phyloP scores from a whole-genome alignment of 192 early-diverging fungal species.

The Haplosporangium gracile region DNA sequence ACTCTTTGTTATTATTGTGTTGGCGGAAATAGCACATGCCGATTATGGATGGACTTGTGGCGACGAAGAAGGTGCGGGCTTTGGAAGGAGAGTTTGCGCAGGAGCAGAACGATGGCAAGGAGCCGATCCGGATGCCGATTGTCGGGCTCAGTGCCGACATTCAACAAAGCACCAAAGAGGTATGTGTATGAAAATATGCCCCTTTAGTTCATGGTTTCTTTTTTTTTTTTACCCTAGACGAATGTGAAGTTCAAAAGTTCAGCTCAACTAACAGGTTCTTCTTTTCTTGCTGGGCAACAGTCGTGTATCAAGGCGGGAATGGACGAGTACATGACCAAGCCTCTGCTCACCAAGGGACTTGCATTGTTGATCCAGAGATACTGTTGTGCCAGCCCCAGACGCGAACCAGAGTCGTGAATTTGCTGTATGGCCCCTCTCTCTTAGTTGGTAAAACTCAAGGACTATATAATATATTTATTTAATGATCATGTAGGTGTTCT shows the following conservation, averaged over 20 bases:
- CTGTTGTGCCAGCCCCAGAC: slow-evolving; percentile 5
- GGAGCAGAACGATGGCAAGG: slow-evolving; percentile 6
- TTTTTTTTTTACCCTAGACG: not conserved
- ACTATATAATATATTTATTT: too few relatives aligned
- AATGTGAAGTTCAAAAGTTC: not conserved
- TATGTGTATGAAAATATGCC: not conserved
- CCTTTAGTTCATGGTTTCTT: not conserved
- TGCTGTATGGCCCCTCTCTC: not conserved
- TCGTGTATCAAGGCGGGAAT: slow-evolving; percentile 53
- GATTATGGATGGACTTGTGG: slow-evolving; percentile 54
- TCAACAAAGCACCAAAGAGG: slow-evolving; percentile 52
- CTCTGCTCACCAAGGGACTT: slow-evolving; percentile 45
- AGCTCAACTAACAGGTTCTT: not conserved
- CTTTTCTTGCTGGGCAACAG: not conserved
- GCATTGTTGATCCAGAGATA: slow-evolving; percentile 42
- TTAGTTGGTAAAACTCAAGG: too few relatives aligned
- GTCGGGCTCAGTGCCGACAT: slow-evolving; percentile 53
- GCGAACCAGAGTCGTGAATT: not conserved
- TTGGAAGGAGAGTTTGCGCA: slow-evolving; percentile 32
- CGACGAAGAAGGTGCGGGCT: slow-evolving; percentile 35
- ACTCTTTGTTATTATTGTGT: slow-evolving; percentile 1
- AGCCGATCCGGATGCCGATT: slow-evolving; percentile 32
- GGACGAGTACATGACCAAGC: slow-evolving; percentile 57
- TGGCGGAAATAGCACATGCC: slow-evolving; percentile 45
- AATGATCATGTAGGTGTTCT: too few relatives aligned